Base-by-base conservation (phyloP, 164 flowering plant genomes). In the Paratinospora sagittata region DNA sequence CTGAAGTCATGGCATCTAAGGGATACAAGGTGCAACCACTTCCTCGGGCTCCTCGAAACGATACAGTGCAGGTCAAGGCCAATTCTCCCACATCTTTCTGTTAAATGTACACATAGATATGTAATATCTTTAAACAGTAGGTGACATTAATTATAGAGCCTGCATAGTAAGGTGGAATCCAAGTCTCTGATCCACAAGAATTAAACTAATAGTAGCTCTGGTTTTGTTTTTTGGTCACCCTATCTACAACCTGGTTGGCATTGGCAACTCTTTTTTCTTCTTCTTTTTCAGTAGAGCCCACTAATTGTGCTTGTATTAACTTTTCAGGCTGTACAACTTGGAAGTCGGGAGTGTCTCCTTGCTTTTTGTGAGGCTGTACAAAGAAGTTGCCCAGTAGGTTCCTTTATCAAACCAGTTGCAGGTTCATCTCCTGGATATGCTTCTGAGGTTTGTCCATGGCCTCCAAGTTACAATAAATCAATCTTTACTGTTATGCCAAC, bases 281-380 rank as follows among this genome's bases (percentile, higher is more conserved):
- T 30, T 4, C 4, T 4, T 41, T 68, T 58, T 41, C 24, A 30
- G 21, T 37, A 58, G 39, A 30, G 12, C 41, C 68, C 43, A 52
- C 74, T 65, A 34, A 10, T 55, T 19, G 11, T 75, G 65, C 63
- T 65, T 27, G 24, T 61, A 57, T 65, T 19, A 10, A 27, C 11
- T 70, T 74, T 74, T 77, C 83, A 92, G 97, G 96, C 92, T 43
- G 93, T 90, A 64, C 86, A 88, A 78, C 92, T 92, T 43, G 91
- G 90, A 73, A 88, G 76, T 73, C 84, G 88, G 33, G 94, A 90
- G 78, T 77, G 76, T 24, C 89, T 92, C 16, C 85, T 90, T 78
- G 87, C 96, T 52, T 92, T 90, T 76, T 92, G 94, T 77, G 91
- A 90, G 75, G 94, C 96, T 70, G 98, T 89, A 63, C 94, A 92